These are phyloP conservation scores for Corymbia citriodora DNA, from an alignment of 441 rosid species.

Conservation along the genomic window DNA sequence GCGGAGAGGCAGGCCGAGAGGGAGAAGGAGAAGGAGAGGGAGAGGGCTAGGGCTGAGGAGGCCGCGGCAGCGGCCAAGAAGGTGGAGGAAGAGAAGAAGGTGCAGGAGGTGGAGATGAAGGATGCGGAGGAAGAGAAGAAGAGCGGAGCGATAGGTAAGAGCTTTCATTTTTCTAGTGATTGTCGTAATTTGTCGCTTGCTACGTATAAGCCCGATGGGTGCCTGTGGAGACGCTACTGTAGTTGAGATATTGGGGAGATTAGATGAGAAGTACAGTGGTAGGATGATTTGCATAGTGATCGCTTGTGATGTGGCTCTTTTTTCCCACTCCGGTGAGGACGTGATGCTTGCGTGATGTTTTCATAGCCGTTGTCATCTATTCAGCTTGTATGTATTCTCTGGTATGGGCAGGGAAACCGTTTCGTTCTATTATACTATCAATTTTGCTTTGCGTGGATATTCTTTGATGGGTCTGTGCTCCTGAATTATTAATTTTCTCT, in stretches of 20 bases:
- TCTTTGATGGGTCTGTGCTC: neutral
- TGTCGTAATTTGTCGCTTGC: neutral
- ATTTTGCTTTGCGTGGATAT: neutral
- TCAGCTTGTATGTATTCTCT: neutral
- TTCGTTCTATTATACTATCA: neutral
- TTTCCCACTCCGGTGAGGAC: neutral
- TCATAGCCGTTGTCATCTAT: neutral
- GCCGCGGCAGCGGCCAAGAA: constrained; percentile 9
- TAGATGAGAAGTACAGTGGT: neutral
- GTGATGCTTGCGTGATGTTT: neutral
- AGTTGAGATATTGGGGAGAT: neutral
- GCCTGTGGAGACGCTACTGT: neutral
- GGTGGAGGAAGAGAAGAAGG: neutral
- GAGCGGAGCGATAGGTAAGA: neutral
- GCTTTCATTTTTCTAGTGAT: neutral
- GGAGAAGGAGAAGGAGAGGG: constrained; percentile 12
- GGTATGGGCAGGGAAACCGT: neutral
- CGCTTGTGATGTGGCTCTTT: neutral
- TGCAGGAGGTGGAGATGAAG: constrained; percentile 2
- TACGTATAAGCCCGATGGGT: neutral
- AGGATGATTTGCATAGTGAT: neutral
- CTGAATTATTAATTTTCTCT: neutral
- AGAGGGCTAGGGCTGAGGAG: constrained; percentile 11
- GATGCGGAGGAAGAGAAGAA: constrained; percentile 2
- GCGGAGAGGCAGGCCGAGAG: constrained; percentile 12